Percentiles rank a stretch among this genome's conserved stretches.
Evolutionary conservation across 768 basidiomycete genomes (phyloP).

Genomic region (Phaeotremella fagi): DNA sequence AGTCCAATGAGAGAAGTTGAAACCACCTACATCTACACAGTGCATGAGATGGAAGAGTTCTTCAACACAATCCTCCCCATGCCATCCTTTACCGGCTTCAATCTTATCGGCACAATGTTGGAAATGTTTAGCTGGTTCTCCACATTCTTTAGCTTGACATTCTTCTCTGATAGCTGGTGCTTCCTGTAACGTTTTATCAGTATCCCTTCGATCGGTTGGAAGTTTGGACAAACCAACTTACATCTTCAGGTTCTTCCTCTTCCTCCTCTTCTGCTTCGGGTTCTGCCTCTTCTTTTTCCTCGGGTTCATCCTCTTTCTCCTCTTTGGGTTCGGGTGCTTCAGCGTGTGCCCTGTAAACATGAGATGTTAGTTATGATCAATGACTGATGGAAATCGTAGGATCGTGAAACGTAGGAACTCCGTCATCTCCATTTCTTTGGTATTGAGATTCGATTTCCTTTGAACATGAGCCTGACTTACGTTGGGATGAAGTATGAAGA

Average conservation of each 20-base stretch:
- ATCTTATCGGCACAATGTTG: conserved; percentile 88
- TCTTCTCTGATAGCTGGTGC: conserved; percentile 71
- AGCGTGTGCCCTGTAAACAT: conserved; percentile 32
- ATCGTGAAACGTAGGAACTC: no score
- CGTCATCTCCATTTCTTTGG: no score
- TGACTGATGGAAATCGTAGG: neutral
- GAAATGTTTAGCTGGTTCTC: conserved; percentile 70
- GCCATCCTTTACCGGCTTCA: conserved; percentile 71
- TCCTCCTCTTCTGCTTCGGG: conserved; percentile 55
- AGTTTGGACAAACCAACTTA: conserved; percentile 50
- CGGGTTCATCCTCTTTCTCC: conserved; percentile 50
- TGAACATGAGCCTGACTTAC: neutral
- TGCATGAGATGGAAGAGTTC: conserved; percentile 72
- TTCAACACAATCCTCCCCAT: conserved; percentile 79
- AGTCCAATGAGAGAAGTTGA: neutral
- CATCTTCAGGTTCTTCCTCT: conserved; percentile 72
- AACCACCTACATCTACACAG: conserved; percentile 74
- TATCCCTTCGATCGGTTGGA: neutral
- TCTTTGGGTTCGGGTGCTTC: conserved; percentile 44
- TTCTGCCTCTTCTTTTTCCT: conserved; percentile 42
- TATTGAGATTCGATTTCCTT: no score
- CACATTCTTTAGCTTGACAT: conserved; percentile 67
- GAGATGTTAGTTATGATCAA: neutral
- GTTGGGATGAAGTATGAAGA: neutral
- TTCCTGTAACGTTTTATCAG: conserved; percentile 51